phyloP scores from a whole-genome alignment of 305 asterid genomes.

The Fraxinus nigra region DNA sequence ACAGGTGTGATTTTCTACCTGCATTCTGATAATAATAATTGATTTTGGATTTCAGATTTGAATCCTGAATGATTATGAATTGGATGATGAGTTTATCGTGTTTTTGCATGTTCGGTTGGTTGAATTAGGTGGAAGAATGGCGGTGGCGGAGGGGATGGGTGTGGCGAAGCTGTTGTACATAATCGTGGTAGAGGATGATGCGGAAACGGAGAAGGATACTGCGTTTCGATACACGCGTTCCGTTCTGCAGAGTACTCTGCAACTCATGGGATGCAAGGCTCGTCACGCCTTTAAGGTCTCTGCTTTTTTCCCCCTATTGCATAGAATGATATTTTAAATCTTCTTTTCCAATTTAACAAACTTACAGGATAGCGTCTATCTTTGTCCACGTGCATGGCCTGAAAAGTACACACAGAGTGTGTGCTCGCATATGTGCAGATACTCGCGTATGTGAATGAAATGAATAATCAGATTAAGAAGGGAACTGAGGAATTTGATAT shows the following conservation, averaged over 20 bases:
- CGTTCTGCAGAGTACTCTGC: slow-evolving; percentile 86
- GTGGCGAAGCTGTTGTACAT: slow-evolving; percentile 70
- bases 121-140: slow-evolving; percentile 33
- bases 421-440: neutral
- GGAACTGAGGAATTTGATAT: neutral
- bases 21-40: slow-evolving; percentile 22
- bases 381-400: slow-evolving; percentile 30
- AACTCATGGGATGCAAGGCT: slow-evolving; percentile 97
- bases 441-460: neutral
- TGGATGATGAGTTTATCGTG: slow-evolving; percentile 14
- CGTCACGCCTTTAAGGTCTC: slow-evolving; percentile 91
- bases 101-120: slow-evolving; percentile 31
- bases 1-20: slow-evolving; percentile 21
- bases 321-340: neutral
- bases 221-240: slow-evolving; percentile 88
- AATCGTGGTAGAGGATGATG: slow-evolving; percentile 69
- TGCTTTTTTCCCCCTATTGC: neutral
- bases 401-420: neutral
- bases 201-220: slow-evolving; percentile 15
- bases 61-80: neutral
- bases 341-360: neutral
- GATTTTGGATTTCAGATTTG: neutral
- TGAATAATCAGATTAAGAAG: neutral
- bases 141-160: slow-evolving; percentile 45
- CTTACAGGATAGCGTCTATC: slow-evolving; percentile 13